Conservation (phyloP, 1,284 basidiomycete species). For the Ustilago cynodontis region DNA sequence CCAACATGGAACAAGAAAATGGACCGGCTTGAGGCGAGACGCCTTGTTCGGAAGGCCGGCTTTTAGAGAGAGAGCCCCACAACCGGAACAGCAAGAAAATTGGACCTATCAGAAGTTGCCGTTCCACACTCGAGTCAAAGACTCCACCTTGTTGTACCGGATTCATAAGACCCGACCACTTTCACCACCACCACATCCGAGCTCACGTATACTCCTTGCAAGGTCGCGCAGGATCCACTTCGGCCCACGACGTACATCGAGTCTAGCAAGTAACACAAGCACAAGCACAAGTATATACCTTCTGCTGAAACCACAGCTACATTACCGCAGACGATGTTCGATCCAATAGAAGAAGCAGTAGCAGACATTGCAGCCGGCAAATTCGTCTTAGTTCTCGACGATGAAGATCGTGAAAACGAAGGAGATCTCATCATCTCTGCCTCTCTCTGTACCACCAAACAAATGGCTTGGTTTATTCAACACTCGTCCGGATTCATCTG, state of each 20-base stretch:
- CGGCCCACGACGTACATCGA: no score
- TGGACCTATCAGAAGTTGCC: conserved; percentile 15
- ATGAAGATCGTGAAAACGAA: conserved; percentile 69
- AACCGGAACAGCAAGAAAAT: background rate
- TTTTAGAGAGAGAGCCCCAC: conserved; percentile 6
- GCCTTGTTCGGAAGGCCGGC: conserved; percentile 15
- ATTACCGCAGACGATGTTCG: conserved; percentile 50
- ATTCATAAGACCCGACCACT: conserved; percentile 1
- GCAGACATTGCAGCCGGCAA: conserved; percentile 55
- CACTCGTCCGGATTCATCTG: conserved; percentile 91
- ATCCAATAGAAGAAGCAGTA: conserved; percentile 58
- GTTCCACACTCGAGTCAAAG: background rate
- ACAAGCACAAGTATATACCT: background rate
- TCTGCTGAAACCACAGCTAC: no score
- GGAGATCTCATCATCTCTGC: conserved; percentile 68
- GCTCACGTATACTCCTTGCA: no score
- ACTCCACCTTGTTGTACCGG: background rate
- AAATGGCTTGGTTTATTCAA: conserved; percentile 99
- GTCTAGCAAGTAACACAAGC: no score
- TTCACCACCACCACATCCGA: background rate
- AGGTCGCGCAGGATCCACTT: no score
- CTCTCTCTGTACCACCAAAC: conserved; percentile 81
- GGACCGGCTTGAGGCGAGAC: background rate
- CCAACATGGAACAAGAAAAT: no score
- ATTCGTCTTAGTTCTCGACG: conserved; percentile 68